These are phyloP conservation scores for Aegilops longissima DNA, from an alignment of 176 grass and related monocot genomes.

Conservation along the genomic window DNA sequence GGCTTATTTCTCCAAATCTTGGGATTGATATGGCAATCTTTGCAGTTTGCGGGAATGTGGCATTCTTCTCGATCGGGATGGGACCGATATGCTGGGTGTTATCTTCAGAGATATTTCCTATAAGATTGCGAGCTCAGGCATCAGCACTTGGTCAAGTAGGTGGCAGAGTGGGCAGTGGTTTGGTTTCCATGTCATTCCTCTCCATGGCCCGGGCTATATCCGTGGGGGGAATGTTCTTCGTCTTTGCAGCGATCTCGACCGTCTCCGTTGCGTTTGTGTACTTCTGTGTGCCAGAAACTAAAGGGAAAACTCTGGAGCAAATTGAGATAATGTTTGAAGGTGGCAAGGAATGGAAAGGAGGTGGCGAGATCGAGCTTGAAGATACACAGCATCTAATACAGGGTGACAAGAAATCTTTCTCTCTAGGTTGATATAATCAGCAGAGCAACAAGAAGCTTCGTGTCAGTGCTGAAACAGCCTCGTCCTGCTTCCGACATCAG, in stretches of 20 bases:
- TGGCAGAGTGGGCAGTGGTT: slow-evolving; percentile 79
- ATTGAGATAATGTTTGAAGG: slow-evolving; percentile 88
- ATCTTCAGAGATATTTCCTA: slow-evolving; percentile 84
- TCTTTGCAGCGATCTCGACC: slow-evolving; percentile 61
- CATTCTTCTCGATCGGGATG: slow-evolving; percentile 92
- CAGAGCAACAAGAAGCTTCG: slow-evolving; percentile 17
- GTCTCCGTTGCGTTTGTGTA: slow-evolving; percentile 73
- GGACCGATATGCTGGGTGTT: slow-evolving; percentile 96
- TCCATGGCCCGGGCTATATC: slow-evolving; percentile 73
- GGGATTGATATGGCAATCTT: slow-evolving; percentile 72
- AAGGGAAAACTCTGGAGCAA: slow-evolving; percentile 86
- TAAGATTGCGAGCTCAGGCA: slow-evolving; percentile 83
- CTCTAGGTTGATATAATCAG: slow-evolving; percentile 35
- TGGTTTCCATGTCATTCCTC: slow-evolving; percentile 90
- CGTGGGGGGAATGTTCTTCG: slow-evolving; percentile 70
- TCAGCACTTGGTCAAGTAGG: slow-evolving; percentile 87
- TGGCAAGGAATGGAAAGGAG: slow-evolving; percentile 53
- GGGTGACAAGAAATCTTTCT: slow-evolving; percentile 34
- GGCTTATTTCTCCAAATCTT: slow-evolving; percentile 48
- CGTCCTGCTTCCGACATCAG: background rate
- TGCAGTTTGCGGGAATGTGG: slow-evolving; percentile 84
- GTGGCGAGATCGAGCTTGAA: slow-evolving; percentile 68
- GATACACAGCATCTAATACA: slow-evolving; percentile 69
- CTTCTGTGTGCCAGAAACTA: slow-evolving; percentile 79
- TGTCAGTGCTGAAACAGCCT: background rate